Evolutionary conservation across 2,329 filamentous ascomycete genomes (phyloP), one percentile per base, ranked within the genome.

Genomic region (Talaromyces amestolkiae): DNA sequence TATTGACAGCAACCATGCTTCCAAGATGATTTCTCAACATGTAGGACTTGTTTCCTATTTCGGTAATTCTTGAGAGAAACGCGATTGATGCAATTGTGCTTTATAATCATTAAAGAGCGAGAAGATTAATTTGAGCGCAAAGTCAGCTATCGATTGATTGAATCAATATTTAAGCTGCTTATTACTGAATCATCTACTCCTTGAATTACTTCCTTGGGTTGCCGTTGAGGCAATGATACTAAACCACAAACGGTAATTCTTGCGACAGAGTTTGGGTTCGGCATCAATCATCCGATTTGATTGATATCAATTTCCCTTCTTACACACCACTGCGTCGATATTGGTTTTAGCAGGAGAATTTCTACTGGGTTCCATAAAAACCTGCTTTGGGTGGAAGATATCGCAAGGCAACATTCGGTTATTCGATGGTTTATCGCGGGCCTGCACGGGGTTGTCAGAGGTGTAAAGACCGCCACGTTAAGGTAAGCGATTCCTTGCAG

Each of bases 401-500:
- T 11, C 2, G 19, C 13, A 3, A 27, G 43, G 10, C 10, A 24
- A 27, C 11, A 19, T 24, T 24, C 45, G 31, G 17, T n/a, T 35
- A 33, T 17, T 19, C 51, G 27, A 66, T 64, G 65, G 61, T 64
- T 41, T 51, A 66, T 35, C 54, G 47, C 45, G 65, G 61, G n/a
- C 65, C 65, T 10, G 61, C 61, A 19, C 60, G 49, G 47, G 65
- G 61, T 35, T 66, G 61, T 35, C 65, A 66, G 41, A 63, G 56
- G 51, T 66, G 65, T 45, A 66, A 58, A 51, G 65, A 64, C n/a
- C 61, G 65, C 11, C 61, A 64, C 22, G 35, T 64, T 49, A 66
- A 66, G 56, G 65, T 37, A 66, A 33, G 49, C 3, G 37, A 54
- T 43, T 13, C 24, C 4, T 22, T 31, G 13, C 53, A 35, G n/a